phyloP scores from a whole-genome alignment of 768 basidiomycete genomes.

The Boletus subparvulus region DNA sequence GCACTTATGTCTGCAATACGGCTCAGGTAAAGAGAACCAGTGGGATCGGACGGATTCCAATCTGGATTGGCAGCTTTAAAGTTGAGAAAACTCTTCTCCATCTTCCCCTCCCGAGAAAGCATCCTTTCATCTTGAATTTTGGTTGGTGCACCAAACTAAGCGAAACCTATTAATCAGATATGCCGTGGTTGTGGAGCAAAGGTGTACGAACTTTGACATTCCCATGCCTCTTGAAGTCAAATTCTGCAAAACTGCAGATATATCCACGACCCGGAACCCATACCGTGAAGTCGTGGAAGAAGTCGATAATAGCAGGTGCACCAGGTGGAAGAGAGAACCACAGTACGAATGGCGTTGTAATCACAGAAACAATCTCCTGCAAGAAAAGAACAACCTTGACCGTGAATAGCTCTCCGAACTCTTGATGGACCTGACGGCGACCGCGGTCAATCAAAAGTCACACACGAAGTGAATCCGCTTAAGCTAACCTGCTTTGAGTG shows the following conservation, averaged over 20 bases:
- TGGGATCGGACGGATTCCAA: constrained; percentile 90
- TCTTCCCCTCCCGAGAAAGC: constrained; percentile 91
- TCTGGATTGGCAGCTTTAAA: constrained; percentile 97
- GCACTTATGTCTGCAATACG: constrained; percentile 73
- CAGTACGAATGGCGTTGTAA: constrained; percentile 91
- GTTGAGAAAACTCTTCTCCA: constrained; percentile 97
- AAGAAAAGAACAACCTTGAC: constrained; percentile 88
- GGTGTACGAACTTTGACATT: constrained; percentile 70
- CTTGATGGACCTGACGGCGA: constrained; percentile 69
- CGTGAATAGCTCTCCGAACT: constrained; percentile 90
- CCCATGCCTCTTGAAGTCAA: constrained; percentile 94
- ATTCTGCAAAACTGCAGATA: constrained; percentile 97
- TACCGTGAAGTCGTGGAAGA: constrained; percentile 97
- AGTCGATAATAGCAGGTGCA: constrained; percentile 90
- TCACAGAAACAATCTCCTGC: constrained; percentile 86
- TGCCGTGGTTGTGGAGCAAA: not conserved
- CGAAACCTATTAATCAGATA: not conserved
- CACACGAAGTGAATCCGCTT: not conserved
- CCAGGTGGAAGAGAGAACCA: constrained; percentile 91
- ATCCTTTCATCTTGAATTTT: constrained; percentile 66
- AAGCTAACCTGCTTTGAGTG: constrained; percentile 78
- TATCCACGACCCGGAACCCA: constrained; percentile 96
- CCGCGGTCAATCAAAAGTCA: not conserved
- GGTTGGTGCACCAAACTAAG: constrained; percentile 82
- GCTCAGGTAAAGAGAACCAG: constrained; percentile 86